Conservation (phyloP, 2,329 filamentous ascomycete species). For the Metarhizium album region DNA sequence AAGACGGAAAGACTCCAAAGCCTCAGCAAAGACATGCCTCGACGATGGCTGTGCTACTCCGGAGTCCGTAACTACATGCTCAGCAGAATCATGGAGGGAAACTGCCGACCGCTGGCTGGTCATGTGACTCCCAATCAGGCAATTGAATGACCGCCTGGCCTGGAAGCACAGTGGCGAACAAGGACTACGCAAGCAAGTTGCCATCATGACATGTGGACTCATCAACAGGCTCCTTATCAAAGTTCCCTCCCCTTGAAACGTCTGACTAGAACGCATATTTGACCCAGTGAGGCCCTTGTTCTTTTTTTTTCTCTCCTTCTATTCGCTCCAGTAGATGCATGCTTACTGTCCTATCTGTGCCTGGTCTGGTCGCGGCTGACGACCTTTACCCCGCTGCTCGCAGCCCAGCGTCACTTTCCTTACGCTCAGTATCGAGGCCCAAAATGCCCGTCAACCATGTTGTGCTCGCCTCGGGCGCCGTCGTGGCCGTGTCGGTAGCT, state of each 20-base stretch:
- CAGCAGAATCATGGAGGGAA: too few species aligned
- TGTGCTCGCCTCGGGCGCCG: constrained; percentile 43
- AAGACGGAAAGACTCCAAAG: not conserved
- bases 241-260: not conserved
- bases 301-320: too few species aligned
- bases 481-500: constrained; percentile 46
- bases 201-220: not conserved
- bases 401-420: not conserved
- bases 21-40: not conserved
- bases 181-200: constrained; percentile 10
- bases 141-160: not conserved
- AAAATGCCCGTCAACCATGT: constrained; percentile 46
- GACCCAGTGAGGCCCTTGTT: not conserved
- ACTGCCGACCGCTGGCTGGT: not conserved
- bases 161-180: constrained; percentile 8
- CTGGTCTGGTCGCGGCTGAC: not conserved
- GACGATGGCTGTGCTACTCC: not conserved
- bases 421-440: not conserved
- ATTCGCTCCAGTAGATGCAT: too few species aligned
- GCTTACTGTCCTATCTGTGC: not conserved
- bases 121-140: constrained; percentile 7
- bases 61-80: too few species aligned
- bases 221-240: not conserved
- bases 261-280: not conserved
- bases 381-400: not conserved